phyloP scores from a whole-genome alignment of 495 filamentous ascomycete genomes.

The Neurospora hispaniola region DNA sequence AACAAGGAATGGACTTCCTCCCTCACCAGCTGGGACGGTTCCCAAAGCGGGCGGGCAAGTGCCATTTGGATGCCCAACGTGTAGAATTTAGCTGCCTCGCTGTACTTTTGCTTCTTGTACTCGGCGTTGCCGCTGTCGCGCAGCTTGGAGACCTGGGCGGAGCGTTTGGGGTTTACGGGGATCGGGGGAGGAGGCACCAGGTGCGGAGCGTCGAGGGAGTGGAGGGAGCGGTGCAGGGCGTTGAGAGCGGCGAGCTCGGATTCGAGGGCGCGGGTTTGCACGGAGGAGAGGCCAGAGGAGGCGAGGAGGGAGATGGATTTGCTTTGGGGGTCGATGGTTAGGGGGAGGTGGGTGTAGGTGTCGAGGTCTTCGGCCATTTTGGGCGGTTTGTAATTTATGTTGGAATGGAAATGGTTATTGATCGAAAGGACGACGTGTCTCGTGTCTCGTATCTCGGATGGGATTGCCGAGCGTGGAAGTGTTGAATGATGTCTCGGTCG shows the following conservation, averaged over 20 bases:
- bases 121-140: constrained; percentile 76
- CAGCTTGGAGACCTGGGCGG: constrained; percentile 77
- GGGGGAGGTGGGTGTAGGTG: constrained; percentile 72
- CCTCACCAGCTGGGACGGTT: constrained; percentile 65
- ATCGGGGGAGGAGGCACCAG: constrained; percentile 61
- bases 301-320: constrained; percentile 42
- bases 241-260: constrained; percentile 63
- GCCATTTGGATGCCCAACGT: constrained; percentile 81
- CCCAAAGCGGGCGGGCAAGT: constrained; percentile 70
- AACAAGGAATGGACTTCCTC: constrained; percentile 76
- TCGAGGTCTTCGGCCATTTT: constrained; percentile 51
- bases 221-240: constrained; percentile 59
- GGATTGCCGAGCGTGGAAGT: neutral
- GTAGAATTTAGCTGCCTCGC: constrained; percentile 73
- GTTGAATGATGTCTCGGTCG: neutral
- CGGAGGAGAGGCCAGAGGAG: constrained; percentile 5
- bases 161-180: constrained; percentile 76
- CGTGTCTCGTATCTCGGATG: neutral
- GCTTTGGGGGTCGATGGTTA: constrained; percentile 68
- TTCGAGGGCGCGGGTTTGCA: constrained; percentile 31
- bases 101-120: constrained; percentile 63
- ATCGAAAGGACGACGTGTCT: neutral
- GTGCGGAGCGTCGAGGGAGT: constrained; percentile 46
- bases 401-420: neutral
- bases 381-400: neutral